These are phyloP conservation scores for Apophysomyces variabilis DNA, from an alignment of 371 early-diverging fungal genomes.

Conservation along the genomic window DNA sequence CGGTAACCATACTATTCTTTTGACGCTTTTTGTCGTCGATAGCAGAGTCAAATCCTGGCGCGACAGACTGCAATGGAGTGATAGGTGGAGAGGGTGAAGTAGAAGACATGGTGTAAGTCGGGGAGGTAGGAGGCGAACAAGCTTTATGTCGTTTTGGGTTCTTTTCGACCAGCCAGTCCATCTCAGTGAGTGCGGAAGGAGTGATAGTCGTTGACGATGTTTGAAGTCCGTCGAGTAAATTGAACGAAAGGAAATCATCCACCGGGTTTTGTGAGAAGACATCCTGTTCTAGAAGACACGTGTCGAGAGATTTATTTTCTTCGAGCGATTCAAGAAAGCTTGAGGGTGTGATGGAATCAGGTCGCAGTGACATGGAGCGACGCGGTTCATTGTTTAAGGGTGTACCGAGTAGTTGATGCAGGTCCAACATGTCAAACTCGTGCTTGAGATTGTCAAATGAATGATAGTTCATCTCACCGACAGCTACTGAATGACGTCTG, in stretches of 20 bases:
- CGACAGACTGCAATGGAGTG: slow-evolving; percentile 22
- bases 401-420: slow-evolving; percentile 27
- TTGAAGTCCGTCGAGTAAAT: slow-evolving; percentile 3
- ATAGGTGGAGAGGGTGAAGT: slow-evolving; percentile 35
- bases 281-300: not conserved
- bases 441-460: slow-evolving; percentile 21
- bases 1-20: slow-evolving; percentile 10
- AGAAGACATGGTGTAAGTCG: slow-evolving; percentile 18
- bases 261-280: not conserved
- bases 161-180: slow-evolving; percentile 14
- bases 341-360: slow-evolving; percentile 36
- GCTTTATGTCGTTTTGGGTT: slow-evolving; percentile 3
- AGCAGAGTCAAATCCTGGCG: not conserved
- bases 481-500: slow-evolving; percentile 38
- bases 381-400: not conserved
- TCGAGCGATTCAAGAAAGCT: slow-evolving; percentile 63
- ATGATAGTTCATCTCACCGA: slow-evolving; percentile 32
- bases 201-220: not conserved
- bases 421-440: slow-evolving; percentile 26
- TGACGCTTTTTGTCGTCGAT: slow-evolving; percentile 3
- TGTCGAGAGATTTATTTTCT: slow-evolving; percentile 17
- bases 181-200: slow-evolving; percentile 18
- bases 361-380: slow-evolving; percentile 39
- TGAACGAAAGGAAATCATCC: not conserved
- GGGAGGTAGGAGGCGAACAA: slow-evolving; percentile 3